phyloP scores from a whole-genome alignment of 345 rosid species.

The Conringia planisiliqua region DNA sequence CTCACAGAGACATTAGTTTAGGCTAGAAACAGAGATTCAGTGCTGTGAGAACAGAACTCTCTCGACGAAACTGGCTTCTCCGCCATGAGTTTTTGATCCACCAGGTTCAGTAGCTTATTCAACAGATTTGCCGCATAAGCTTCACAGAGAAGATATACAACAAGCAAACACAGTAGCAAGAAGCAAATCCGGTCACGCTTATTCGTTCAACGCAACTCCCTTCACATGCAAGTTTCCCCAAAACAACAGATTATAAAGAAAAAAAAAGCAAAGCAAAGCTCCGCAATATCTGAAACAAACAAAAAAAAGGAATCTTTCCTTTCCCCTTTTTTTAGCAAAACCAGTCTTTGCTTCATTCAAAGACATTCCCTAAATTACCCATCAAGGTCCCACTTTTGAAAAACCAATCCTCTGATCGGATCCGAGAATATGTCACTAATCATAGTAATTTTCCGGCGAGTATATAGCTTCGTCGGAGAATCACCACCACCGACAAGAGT shows the following conservation, averaged over 20 bases:
- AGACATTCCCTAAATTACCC: constrained; percentile 28
- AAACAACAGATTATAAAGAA: constrained; percentile 1
- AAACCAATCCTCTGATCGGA: constrained; percentile 22
- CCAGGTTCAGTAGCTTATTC: not conserved
- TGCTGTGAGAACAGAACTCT: constrained; percentile 8
- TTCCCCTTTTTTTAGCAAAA: constrained; percentile 13
- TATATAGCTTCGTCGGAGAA: constrained; percentile 16
- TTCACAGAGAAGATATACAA: constrained; percentile 14
- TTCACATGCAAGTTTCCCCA: constrained; percentile 55
- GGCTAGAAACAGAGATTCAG: not conserved
- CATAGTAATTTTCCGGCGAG: constrained; percentile 20
- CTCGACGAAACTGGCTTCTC: constrained; percentile 16
- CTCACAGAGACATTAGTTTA: constrained; percentile 13
- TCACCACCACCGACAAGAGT: constrained; percentile 21
- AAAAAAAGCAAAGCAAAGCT: constrained; percentile 25
- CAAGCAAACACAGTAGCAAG: constrained; percentile 1
- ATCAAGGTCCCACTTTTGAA: constrained; percentile 10
- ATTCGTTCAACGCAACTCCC: constrained; percentile 50
- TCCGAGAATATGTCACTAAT: not conserved
- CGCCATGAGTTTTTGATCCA: not conserved
- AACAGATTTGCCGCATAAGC: constrained; percentile 11
- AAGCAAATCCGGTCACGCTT: constrained; percentile 45
- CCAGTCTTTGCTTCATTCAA: constrained; percentile 28
- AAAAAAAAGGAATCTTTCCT: constrained; percentile 18
- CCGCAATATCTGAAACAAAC: constrained; percentile 31